phyloP scores from a whole-genome alignment of 768 basidiomycete species.

The Termitomyces sp. region DNA sequence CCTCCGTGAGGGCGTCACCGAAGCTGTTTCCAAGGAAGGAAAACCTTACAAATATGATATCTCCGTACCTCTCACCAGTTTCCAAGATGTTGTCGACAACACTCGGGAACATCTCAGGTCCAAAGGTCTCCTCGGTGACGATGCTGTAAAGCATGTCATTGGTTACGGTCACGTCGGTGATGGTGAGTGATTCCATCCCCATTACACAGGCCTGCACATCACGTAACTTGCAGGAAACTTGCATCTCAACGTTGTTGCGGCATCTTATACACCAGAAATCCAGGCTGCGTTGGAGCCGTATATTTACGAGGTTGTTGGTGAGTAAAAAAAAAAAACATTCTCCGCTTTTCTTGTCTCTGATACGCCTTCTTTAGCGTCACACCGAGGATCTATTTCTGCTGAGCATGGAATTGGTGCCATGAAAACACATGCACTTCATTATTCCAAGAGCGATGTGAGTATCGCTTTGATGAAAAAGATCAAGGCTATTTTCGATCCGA shows the following conservation, averaged over 20 bases:
- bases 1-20: slow-evolving; percentile 86
- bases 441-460: slow-evolving; percentile 76
- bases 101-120: slow-evolving; percentile 67
- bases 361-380: slow-evolving; percentile 42
- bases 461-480: slow-evolving; percentile 89
- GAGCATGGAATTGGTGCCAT: slow-evolving; percentile 97
- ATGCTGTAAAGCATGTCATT: slow-evolving; percentile 76
- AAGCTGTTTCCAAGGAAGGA: slow-evolving; percentile 89
- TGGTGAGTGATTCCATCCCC: slow-evolving; percentile 42
- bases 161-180: slow-evolving; percentile 98
- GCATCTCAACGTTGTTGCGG: slow-evolving; percentile 87
- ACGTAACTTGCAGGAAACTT: slow-evolving; percentile 62
- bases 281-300: slow-evolving; percentile 90
- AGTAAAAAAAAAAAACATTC: slow-evolving; percentile 21
- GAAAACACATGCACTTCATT: slow-evolving; percentile 87
- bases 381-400: slow-evolving; percentile 90
- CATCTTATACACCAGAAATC: slow-evolving; percentile 76
- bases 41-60: slow-evolving; percentile 97
- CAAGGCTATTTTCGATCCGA: slow-evolving; percentile 84
- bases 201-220: background rate
- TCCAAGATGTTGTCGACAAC: slow-evolving; percentile 82
- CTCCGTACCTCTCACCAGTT: slow-evolving; percentile 78
- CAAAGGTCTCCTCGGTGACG: slow-evolving; percentile 63
- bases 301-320: slow-evolving; percentile 86
- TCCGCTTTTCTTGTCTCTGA: background rate